Conservation (phyloP, 108 stramenopile genomes). For the Schizochytrium sp. region DNA sequence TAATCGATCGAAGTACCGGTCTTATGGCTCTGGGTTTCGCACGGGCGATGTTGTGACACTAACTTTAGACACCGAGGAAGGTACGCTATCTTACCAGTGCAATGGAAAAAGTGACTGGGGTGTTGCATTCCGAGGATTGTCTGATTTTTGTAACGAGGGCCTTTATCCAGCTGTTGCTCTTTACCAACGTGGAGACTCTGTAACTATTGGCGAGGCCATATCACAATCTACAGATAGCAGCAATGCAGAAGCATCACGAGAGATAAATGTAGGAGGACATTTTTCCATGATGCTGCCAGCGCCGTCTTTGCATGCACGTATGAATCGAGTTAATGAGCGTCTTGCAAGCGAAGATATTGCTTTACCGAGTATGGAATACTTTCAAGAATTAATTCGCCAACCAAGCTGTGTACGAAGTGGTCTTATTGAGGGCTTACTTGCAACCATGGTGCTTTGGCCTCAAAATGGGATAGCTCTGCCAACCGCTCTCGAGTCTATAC, state of each 20-base stretch:
- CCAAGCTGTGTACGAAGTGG: background rate
- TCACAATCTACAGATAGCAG: constrained; percentile 36
- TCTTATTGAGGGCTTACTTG: background rate
- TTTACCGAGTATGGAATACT: background rate
- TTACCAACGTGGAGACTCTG: constrained; percentile 69
- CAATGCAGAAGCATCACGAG: background rate
- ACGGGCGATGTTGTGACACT: constrained; percentile 67
- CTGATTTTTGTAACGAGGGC: constrained; percentile 49
- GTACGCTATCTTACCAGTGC: constrained; percentile 66
- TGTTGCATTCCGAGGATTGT: constrained; percentile 65
- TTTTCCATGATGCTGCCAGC: background rate
- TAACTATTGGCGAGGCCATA: constrained; percentile 51
- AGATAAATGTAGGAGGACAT: background rate
- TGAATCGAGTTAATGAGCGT: constrained; percentile 13
- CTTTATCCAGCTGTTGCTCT: constrained; percentile 66
- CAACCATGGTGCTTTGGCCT: constrained; percentile 53
- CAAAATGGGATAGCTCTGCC: background rate
- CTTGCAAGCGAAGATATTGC: background rate
- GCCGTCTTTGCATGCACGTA: background rate
- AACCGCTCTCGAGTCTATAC: constrained; percentile 14
- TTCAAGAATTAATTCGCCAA: background rate
- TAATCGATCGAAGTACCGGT: constrained; percentile 65
- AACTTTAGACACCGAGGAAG: constrained; percentile 68
- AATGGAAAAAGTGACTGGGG: constrained; percentile 68
- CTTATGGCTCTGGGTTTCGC: constrained; percentile 67